Base-by-base conservation (phyloP, 306 rosid species). In the Purshia tridentata region DNA sequence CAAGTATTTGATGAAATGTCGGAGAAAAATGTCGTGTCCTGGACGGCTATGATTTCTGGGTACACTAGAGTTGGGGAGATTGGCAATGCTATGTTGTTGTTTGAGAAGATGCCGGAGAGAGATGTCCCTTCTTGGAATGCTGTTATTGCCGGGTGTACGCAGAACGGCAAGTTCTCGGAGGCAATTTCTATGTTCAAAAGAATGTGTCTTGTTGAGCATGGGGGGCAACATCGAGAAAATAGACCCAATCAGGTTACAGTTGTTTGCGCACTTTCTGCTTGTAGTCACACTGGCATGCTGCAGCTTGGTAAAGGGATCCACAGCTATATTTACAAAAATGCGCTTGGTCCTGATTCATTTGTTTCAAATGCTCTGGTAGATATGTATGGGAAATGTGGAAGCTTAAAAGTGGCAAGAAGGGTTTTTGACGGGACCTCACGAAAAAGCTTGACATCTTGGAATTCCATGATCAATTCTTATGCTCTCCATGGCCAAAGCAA, bases 371-470 rank as follows among this genome's bases (percentile, higher is more conserved):
- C 93, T 16, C 85, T 92, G 9, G 80, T 90, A 19, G 98, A 92
- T 76, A 90, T 86, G 98, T 92, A 92, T 65, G 98, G 92, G 63
- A 92, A 92, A 70, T 92, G 96, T 49, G 98, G 98, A 15, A 73
- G 40, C 72, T 82, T 92, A 35, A 81, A 73, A 67, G 67, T 71
- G 15, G 96, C 98, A 7, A 77, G 79, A 52, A 78, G 72, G 79
- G 81, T 88, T 72, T 92, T 92, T 45, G 86, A 90, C 62, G 79
- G 79, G 81, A 86, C 83, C 57, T 35, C 47, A 0, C 72, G 35
- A n/a, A 92, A 84, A 65, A 78, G 89, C 72, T 67, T 84, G 81
- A 92, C 85, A 46, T 78, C 87, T 0, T 90, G 92, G 98, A 92
- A 92, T 78, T 92, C 96, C 6, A 85, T 90, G 92, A 90, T 90